A percentile compares a stretch with the other conserved stretches of the same genome.
phyloP scores from a whole-genome alignment of 2,329 filamentous ascomycete genomes.

The Colletotrichum limetticola region DNA sequence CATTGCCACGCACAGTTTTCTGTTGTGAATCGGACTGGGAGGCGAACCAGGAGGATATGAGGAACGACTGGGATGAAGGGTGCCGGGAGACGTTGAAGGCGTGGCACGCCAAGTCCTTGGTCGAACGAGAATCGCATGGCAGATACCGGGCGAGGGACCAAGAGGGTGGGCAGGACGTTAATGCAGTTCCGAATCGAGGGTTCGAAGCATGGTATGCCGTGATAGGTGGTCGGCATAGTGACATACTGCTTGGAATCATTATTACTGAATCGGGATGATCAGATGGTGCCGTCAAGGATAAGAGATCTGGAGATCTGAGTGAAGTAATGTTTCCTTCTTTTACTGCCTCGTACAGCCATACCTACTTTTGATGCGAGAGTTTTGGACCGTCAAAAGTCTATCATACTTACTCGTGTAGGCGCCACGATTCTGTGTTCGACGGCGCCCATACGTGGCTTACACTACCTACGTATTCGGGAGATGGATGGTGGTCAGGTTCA shows the following conservation, averaged over 20 bases:
- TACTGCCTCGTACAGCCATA: neutral
- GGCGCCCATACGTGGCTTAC: neutral
- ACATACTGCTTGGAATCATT: neutral
- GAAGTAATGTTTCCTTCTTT: neutral
- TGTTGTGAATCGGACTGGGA: neutral
- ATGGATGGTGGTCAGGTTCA: neutral
- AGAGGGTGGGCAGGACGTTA: no score
- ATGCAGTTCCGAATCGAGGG: neutral
- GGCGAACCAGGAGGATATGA: neutral
- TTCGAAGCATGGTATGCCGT: neutral
- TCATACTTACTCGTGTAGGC: neutral
- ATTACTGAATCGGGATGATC: neutral
- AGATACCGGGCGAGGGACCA: neutral
- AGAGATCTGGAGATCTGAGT: neutral
- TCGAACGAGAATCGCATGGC: neutral
- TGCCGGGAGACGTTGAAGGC: conserved; percentile 6
- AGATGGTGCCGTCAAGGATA: no score
- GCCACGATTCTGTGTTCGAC: neutral
- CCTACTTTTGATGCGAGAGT: neutral
- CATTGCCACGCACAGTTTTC: neutral
- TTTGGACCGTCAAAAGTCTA: neutral
- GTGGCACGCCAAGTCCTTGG: conserved; percentile 7
- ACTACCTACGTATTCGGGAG: neutral
- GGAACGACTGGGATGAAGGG: neutral
- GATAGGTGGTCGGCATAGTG: neutral